Evolutionary conservation across 139 green algal genomes (phyloP), one percentile per base, ranked within the genome.

Genomic region (Tetradesmus lagerheimii): DNA sequence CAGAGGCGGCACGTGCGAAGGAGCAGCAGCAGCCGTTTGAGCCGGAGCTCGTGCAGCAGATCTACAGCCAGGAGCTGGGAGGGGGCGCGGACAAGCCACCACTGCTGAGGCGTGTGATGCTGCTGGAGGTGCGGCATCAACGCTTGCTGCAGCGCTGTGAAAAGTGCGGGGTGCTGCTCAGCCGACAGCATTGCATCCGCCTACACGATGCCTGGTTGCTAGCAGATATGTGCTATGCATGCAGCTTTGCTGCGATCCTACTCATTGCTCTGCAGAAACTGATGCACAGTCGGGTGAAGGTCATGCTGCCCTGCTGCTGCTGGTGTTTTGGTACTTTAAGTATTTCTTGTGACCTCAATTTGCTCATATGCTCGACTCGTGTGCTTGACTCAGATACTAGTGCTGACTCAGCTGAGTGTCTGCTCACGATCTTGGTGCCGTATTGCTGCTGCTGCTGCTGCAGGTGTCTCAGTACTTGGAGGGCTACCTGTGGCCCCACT

Each of bases 381-480:
- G n/a, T n/a, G n/a, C n/a, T n/a, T n/a, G n/a, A n/a, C n/a, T n/a
- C n/a, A n/a, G n/a, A n/a, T n/a, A n/a, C n/a, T n/a, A n/a, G n/a
- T n/a, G n/a, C n/a, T n/a, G n/a, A n/a, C n/a, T n/a, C n/a, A n/a
- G n/a, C n/a, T n/a, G n/a, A n/a, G n/a, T n/a, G n/a, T n/a, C n/a
- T n/a, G n/a, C n/a, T n/a, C n/a, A n/a, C n/a, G n/a, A n/a, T n/a
- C n/a, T n/a, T 64, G 50, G 12, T 64, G 50, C 50, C 25, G 50
- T 50, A 50, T 14, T 77, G 66, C 66, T 77, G 71, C 77, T 97
- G 29, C 88, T 92, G 90, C 71, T 96, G 80, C 94, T 99, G 82
- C 98, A 99, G 91, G 90, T 99, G 18, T 97, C 93, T 1, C 96
- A 98, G 94, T 99, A 99, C 89, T 90, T 99, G 92, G 98, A 99